Conservation (phyloP, 257 asterid species). For the Jacaranda copaia region DNA sequence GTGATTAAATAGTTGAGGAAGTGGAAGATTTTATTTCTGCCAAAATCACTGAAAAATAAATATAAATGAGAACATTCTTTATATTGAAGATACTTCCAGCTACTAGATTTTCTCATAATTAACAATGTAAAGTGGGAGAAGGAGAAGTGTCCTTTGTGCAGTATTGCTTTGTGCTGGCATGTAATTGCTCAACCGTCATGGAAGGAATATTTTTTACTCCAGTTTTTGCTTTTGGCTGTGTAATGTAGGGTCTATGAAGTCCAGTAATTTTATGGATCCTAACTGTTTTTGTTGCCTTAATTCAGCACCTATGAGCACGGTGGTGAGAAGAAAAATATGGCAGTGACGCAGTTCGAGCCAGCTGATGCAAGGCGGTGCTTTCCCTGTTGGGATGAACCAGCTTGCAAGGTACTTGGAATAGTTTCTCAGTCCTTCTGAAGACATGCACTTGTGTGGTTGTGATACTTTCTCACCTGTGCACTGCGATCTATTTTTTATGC, state of each 20-base stretch:
- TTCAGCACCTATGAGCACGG: conserved; percentile 82
- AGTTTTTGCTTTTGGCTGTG: conserved; percentile 22
- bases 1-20: neutral
- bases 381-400: conserved; percentile 99
- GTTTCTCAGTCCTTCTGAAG: conserved; percentile 11
- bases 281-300: conserved; percentile 33
- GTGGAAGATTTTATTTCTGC: neutral
- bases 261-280: conserved; percentile 1
- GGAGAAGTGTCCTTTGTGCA: no score
- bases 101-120: neutral
- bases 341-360: conserved; percentile 96
- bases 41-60: neutral
- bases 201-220: no score
- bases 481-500: neutral
- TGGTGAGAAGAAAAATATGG: conserved; percentile 92
- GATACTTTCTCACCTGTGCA: conserved; percentile 25
- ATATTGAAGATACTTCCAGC: neutral
- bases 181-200: no score
- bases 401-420: conserved; percentile 71
- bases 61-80: neutral
- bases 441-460: neutral
- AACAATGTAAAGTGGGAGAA: conserved; percentile 18
- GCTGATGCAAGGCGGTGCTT: conserved; percentile 99
- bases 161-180: no score
- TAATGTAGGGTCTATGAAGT: neutral